A percentile compares a stretch with the other conserved stretches of the same genome.
These are phyloP conservation scores for Nemania sp. DNA, from an alignment of 2,329 filamentous ascomycete genomes.

Conservation along the genomic window DNA sequence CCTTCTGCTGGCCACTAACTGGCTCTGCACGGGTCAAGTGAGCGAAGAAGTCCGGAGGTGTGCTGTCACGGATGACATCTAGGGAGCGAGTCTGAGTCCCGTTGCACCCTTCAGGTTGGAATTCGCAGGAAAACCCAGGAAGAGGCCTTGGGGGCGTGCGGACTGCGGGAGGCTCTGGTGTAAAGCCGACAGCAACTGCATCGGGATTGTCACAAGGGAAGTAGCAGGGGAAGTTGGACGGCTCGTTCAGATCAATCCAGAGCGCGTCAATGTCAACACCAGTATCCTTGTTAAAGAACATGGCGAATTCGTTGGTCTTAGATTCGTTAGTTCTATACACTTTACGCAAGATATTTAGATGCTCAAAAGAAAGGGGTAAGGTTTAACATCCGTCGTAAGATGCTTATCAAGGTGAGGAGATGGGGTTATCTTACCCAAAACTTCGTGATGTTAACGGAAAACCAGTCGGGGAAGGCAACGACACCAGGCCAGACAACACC, in stretches of 20 bases:
- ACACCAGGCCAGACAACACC: constrained; percentile 84
- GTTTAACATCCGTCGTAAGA: neutral
- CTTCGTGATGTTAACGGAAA: constrained; percentile 69
- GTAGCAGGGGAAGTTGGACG: constrained; percentile 60
- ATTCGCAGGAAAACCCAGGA: constrained; percentile 75
- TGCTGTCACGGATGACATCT: constrained; percentile 44
- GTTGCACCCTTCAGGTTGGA: constrained; percentile 69
- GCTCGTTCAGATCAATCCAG: constrained; percentile 80
- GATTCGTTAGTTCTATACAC: neutral
- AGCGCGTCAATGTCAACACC: constrained; percentile 82
- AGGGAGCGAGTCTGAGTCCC: constrained; percentile 42
- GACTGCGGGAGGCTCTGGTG: constrained; percentile 72
- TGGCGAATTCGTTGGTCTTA: constrained; percentile 71
- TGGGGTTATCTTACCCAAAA: constrained; percentile 64
- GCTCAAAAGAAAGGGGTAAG: neutral
- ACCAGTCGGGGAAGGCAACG: constrained; percentile 82
- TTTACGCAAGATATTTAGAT: neutral
- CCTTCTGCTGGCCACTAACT: constrained; percentile 59
- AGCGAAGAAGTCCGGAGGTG: constrained; percentile 46
- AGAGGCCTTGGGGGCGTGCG: constrained; percentile 72
- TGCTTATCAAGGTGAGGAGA: neutral
- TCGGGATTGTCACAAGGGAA: constrained; percentile 67
- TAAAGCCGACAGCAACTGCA: constrained; percentile 56
- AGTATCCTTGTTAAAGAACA: constrained; percentile 71
- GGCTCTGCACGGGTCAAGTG: constrained; percentile 42